Base-by-base conservation (phyloP, 768 basidiomycete genomes). In the Tremella fuciformis region DNA sequence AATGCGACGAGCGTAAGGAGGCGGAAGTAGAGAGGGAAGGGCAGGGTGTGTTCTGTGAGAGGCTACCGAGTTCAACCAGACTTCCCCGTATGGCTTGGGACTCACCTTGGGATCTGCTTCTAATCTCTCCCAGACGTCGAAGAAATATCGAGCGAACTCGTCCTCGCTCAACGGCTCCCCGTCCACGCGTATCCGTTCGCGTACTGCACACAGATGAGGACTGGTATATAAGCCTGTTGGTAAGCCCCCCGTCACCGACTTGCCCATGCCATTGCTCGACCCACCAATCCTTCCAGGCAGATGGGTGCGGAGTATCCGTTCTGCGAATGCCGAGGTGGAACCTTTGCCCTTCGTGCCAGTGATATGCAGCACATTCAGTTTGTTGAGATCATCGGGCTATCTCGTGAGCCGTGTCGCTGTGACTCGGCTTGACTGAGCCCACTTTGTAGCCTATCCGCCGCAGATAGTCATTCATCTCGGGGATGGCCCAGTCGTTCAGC, bases 321-420 rank as follows among this genome's bases (percentile, higher is more conserved):
- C 88, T 3, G 84, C 83, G 69, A 98, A 98, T 8, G 96, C 94
- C 64, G 89, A 90, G 1, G 96, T 92, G 2, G 94, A 98, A 7
- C 94, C 94, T 76, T 99, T 99, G 34, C 94, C 94, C 78, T 99
- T 99, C 3, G 96, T 98, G 2, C 94, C 94, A 8, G 94, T 93
- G 65, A 99, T 85, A 80, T 99, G 94, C 48, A 98, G 84, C 57
- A 94, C 91, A 76, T 97, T 94, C 54, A 99, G 80, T 21, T 79
- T 78, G 73, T 97, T 92, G 42, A 99, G 82, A 63, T 93, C 86
- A 57, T 84, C 80, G 41, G 88, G 83, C 92, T 96, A 26, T 22
- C n/a, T 56, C 44, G 18, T 47, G 7, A 22, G 49, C 49, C n/a
- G 29, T 34, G 29, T 11, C 29, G 11, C 11, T 6, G 4, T 34